These are phyloP conservation scores for Cornus florida DNA, from an alignment of 148 eudicot species.

Conservation along the genomic window DNA sequence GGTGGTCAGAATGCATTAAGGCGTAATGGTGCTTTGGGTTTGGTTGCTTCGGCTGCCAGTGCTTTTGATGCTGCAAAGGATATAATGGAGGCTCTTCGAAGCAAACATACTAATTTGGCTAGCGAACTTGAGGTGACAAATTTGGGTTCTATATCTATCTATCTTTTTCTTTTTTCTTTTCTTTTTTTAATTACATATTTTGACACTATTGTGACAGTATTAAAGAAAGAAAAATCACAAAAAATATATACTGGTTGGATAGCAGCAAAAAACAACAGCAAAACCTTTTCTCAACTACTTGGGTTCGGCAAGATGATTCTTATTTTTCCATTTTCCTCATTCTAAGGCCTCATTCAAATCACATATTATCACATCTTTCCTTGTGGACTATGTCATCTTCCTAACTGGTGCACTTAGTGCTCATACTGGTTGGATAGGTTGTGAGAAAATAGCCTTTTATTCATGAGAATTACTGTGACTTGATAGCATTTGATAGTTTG, in stretches of 20 bases:
- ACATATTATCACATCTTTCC: no score
- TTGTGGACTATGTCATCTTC: neutral
- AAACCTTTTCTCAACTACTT: no score
- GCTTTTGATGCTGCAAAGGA: conserved; percentile 98
- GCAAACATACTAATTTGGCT: conserved; percentile 97
- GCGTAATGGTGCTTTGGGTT: conserved; percentile 73
- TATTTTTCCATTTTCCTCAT: no score
- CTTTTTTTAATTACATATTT: neutral
- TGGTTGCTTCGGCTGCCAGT: conserved; percentile 94
- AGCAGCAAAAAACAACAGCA: no score
- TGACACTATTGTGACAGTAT: neutral
- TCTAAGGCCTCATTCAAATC: no score
- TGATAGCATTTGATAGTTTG: neutral
- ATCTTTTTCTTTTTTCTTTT: neutral
- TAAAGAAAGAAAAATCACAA: no score
- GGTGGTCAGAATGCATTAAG: conserved; percentile 71
- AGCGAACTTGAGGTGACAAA: conserved; percentile 85
- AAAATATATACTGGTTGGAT: no score
- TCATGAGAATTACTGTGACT: neutral
- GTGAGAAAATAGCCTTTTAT: neutral
- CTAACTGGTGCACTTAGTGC: neutral
- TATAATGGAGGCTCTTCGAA: conserved; percentile 97
- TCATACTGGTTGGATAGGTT: neutral
- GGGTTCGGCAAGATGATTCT: no score
- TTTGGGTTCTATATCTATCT: neutral